Evolutionary conservation across 2,329 filamentous ascomycete genomes (phyloP).

Genomic region (Botryotinia globosa): DNA sequence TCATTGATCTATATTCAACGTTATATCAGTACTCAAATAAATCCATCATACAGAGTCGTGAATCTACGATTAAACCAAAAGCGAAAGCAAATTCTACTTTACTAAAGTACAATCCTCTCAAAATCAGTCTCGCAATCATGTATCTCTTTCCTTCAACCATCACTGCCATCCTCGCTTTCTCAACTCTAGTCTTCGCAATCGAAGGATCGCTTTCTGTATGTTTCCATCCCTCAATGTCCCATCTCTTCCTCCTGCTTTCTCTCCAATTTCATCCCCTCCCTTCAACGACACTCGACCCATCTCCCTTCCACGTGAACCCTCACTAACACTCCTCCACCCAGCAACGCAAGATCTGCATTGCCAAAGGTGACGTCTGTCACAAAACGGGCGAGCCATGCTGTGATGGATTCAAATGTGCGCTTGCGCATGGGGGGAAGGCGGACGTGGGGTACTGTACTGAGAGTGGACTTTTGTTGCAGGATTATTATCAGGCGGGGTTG

Average conservation of each 20-base stretch:
- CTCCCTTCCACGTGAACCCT: not conserved
- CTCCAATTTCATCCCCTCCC: no score
- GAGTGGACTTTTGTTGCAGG: slow-evolving; percentile 6
- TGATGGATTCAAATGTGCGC: slow-evolving; percentile 5
- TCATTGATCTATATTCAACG: not conserved
- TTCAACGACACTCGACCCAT: not conserved
- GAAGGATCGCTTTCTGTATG: not conserved
- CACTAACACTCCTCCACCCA: no score
- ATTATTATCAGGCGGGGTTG: not conserved
- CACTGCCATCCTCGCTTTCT: not conserved
- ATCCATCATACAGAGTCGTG: rapidly evolving
- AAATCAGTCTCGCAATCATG: not conserved
- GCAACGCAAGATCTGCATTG: not conserved
- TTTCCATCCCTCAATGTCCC: not conserved
- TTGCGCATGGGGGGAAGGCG: slow-evolving; percentile 9
- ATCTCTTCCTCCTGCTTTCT: no score
- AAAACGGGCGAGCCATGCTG: not conserved
- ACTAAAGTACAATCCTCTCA: not conserved
- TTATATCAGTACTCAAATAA: not conserved
- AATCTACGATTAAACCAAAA: not conserved
- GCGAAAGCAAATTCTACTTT: not conserved
- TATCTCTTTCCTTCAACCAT: not conserved
- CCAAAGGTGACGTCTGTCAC: not conserved
- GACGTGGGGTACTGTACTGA: not conserved
- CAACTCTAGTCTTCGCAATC: not conserved